These are phyloP conservation scores for Neofusicoccum kwambonambiense DNA, from an alignment of 2,329 filamentous ascomycete genomes.

Conservation along the genomic window DNA sequence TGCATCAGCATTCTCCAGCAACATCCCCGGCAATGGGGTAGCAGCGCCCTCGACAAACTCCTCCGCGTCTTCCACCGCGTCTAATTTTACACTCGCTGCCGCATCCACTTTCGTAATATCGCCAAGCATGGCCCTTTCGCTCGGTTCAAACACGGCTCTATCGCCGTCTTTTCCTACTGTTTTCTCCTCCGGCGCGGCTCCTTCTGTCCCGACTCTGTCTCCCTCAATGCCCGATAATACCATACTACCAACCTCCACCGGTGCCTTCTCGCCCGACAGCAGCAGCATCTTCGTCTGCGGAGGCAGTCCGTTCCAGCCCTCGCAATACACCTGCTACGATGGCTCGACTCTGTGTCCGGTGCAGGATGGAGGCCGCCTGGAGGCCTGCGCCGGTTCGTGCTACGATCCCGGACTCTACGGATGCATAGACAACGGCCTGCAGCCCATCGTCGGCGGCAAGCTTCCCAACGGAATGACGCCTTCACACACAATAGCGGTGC, in stretches of 20 bases:
- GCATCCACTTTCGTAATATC: background rate
- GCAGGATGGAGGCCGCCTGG: background rate
- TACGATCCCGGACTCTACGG: conserved; percentile 11
- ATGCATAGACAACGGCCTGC: background rate
- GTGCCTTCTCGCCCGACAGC: background rate
- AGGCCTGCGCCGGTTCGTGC: conserved; percentile 7
- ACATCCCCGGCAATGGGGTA: background rate
- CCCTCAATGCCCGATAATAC: background rate
- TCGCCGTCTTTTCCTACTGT: background rate
- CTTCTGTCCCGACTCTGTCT: background rate
- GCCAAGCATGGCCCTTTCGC: conserved; percentile 4
- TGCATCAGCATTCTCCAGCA: background rate
- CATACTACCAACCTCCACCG: background rate
- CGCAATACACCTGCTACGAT: conserved; percentile 15
- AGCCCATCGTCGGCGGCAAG: conserved; percentile 1
- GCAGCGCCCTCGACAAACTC: background rate
- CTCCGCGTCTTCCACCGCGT: background rate
- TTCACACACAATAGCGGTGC: background rate
- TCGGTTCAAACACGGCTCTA: background rate
- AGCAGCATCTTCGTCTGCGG: conserved; percentile 6
- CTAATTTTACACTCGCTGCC: conserved; percentile 1
- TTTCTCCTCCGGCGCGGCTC: background rate
- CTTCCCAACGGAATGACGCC: background rate
- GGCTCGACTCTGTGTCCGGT: conserved; percentile 8
- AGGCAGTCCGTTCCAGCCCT: background rate